Percentiles rank a stretch among this genome's conserved stretches.
These are phyloP conservation scores for Cyberlindnera xishuangbannaensis DNA, from an alignment of 805 yeast genomes.

Conservation along the genomic window DNA sequence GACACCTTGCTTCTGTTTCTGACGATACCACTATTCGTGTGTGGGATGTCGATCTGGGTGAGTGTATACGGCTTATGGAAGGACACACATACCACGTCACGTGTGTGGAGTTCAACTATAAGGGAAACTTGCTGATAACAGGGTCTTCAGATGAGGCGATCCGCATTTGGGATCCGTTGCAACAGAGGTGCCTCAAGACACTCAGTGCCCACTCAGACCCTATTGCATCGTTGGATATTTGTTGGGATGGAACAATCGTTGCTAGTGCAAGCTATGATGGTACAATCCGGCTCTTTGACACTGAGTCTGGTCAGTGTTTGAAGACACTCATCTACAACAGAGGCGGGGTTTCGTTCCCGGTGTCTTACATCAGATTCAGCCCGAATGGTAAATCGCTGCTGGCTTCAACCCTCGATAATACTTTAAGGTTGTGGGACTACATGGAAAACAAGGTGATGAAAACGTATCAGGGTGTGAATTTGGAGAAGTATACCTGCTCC, in stretches of 20 bases:
- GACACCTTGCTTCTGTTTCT: slow-evolving; percentile 73
- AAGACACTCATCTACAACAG: slow-evolving; percentile 82
- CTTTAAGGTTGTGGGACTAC: slow-evolving; percentile 79
- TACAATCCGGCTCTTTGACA: slow-evolving; percentile 79
- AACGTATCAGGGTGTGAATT: slow-evolving; percentile 42
- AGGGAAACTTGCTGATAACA: slow-evolving; percentile 73
- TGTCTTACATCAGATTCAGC: slow-evolving; percentile 64
- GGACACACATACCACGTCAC: slow-evolving; percentile 88
- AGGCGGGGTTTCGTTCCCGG: slow-evolving; percentile 71
- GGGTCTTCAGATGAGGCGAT: slow-evolving; percentile 91
- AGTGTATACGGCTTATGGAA: slow-evolving; percentile 36
- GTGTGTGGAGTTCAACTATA: slow-evolving; percentile 58
- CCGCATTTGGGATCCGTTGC: slow-evolving; percentile 78
- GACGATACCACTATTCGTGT: slow-evolving; percentile 79
- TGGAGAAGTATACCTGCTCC: slow-evolving; percentile 47
- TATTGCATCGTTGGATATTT: slow-evolving; percentile 66
- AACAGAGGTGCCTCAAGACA: slow-evolving; percentile 68
- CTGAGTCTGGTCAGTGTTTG: slow-evolving; percentile 84
- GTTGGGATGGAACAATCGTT: slow-evolving; percentile 75
- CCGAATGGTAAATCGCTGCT: slow-evolving; percentile 78
- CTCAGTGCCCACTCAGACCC: slow-evolving; percentile 93
- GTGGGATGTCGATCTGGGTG: slow-evolving; percentile 54
- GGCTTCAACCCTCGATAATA: slow-evolving; percentile 78
- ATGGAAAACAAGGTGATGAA: slow-evolving; percentile 75
- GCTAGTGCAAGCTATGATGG: slow-evolving; percentile 92